Evolutionary conservation across 2,329 filamentous ascomycete species (phyloP).

Genomic region (Aspergillus caelatus): DNA sequence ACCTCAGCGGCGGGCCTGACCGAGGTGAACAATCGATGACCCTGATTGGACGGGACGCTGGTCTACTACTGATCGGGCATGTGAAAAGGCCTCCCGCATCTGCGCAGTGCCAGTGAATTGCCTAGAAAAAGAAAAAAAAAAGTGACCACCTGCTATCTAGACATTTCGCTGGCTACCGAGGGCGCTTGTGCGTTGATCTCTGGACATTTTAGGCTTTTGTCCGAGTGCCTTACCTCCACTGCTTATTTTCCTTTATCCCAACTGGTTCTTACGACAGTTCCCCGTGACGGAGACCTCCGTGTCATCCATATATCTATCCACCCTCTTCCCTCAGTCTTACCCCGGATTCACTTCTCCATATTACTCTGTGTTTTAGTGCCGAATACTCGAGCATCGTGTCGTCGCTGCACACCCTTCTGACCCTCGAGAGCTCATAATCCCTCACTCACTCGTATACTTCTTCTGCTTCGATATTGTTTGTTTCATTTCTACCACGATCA

Average conservation of each 20-base stretch:
- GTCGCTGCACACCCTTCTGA: not conserved
- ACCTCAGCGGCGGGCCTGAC: not conserved
- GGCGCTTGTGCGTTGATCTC: not conserved
- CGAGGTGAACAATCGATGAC: not conserved
- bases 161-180: not conserved
- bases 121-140: not conserved
- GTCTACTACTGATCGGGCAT: not conserved
- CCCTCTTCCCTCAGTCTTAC: constrained; percentile 8
- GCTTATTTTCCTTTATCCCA: not conserved
- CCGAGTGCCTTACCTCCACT: not conserved
- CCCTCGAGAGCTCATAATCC: not conserved
- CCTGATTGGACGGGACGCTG: not conserved
- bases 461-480: not conserved
- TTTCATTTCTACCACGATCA: constrained; percentile 60
- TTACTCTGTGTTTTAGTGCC: constrained; percentile 1
- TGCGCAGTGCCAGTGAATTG: not conserved
- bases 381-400: not conserved
- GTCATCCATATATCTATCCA: constrained; percentile 19
- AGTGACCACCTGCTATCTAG: not conserved
- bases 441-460: not conserved
- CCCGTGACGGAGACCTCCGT: constrained; percentile 13
- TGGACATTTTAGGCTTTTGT: not conserved
- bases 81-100: not conserved
- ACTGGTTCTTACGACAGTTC: constrained; percentile 1
- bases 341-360: constrained; percentile 16